Evolutionary conservation across 345 rosid genomes (phyloP).

Genomic region (Chamaenerion angustifolium): DNA sequence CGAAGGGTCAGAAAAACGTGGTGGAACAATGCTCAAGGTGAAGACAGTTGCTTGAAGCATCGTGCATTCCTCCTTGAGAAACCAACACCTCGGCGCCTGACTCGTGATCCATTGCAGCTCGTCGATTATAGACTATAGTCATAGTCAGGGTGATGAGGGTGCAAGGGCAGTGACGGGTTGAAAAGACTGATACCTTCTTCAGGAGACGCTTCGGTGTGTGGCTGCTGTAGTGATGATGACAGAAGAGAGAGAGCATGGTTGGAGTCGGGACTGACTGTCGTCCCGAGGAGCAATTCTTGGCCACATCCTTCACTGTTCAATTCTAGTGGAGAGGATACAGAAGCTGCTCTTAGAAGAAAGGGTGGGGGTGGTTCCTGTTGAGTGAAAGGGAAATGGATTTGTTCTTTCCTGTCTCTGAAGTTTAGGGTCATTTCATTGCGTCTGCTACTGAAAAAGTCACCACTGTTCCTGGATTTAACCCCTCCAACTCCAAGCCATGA

Average conservation of each 20-base stretch:
- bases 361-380: slow-evolving; percentile 21
- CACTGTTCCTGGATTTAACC: slow-evolving; percentile 21
- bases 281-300: slow-evolving; percentile 26
- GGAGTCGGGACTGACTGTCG: slow-evolving; percentile 12
- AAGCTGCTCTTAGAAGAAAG: slow-evolving; percentile 16
- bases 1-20: too few species aligned
- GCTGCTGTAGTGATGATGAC: slow-evolving; percentile 46
- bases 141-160: slow-evolving; percentile 2
- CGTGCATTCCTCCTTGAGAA: too few species aligned
- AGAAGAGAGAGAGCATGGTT: slow-evolving; percentile 81
- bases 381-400: slow-evolving; percentile 29
- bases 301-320: slow-evolving; percentile 13
- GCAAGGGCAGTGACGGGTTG: slow-evolving; percentile 22
- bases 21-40: too few species aligned
- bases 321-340: slow-evolving; percentile 10
- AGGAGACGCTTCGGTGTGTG: slow-evolving; percentile 5
- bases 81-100: too few species aligned
- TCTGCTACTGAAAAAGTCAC: not conserved
- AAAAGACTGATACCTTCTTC: slow-evolving; percentile 29
- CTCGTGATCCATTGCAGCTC: too few species aligned
- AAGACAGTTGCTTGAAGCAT: too few species aligned
- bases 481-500: slow-evolving; percentile 28
- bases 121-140: too few species aligned
- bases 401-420: slow-evolving; percentile 24
- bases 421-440: slow-evolving; percentile 14